These are phyloP conservation scores for Mycena galericulata DNA, from an alignment of 768 basidiomycete species.

Conservation along the genomic window DNA sequence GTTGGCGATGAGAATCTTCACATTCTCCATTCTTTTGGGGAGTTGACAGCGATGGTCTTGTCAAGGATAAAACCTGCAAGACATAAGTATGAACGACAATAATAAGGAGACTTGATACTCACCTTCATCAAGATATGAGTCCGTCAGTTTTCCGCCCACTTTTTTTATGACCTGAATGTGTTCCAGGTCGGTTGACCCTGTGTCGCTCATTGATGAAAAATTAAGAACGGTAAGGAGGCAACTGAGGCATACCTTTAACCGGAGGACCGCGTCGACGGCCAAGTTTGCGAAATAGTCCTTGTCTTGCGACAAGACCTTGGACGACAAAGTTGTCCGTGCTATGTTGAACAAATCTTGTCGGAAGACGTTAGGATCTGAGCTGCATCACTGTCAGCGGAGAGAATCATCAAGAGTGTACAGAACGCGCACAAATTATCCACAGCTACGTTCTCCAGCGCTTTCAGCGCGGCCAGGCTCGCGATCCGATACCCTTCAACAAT, in stretches of 20 bases:
- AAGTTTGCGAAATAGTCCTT: conserved; percentile 98
- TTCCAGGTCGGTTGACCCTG: conserved; percentile 97
- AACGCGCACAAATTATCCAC: conserved; percentile 82
- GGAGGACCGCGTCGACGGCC: conserved; percentile 95
- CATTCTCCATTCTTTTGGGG: conserved; percentile 94
- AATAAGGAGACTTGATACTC: conserved; percentile 26
- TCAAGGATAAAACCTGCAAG: conserved; percentile 93
- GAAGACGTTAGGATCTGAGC: conserved; percentile 80
- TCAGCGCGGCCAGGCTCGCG: conserved; percentile 86
- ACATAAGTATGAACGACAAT: not conserved
- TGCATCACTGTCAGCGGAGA: conserved; percentile 46
- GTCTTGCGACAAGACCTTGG: conserved; percentile 96
- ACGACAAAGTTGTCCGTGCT: conserved; percentile 93
- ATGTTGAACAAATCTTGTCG: conserved; percentile 95
- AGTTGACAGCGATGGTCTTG: conserved; percentile 94
- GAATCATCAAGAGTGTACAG: not conserved
- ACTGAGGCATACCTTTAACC: conserved; percentile 72
- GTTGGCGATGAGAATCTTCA: conserved; percentile 96
- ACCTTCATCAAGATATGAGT: conserved; percentile 98
- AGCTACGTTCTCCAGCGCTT: conserved; percentile 85
- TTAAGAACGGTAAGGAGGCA: not conserved
- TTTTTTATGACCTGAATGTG: conserved; percentile 99
- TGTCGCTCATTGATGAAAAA: not conserved
- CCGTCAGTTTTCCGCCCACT: conserved; percentile 97
- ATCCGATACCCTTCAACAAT: conserved; percentile 97